phyloP scores from a whole-genome alignment of 495 filamentous ascomycete genomes.

The Xylona heveae region DNA sequence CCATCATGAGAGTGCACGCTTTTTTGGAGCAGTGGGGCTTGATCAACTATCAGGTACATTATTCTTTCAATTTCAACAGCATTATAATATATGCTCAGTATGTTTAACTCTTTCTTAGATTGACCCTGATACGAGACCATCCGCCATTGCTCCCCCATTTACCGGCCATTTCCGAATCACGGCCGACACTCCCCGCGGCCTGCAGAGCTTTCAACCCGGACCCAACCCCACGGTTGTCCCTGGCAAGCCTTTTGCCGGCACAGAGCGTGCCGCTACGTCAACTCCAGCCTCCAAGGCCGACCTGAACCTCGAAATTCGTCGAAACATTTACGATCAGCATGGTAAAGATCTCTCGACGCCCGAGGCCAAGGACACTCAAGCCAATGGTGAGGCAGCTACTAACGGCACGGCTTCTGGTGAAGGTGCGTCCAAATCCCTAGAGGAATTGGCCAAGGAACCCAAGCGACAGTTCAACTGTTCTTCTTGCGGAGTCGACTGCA shows the following conservation, averaged over 20 bases:
- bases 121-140: constrained; percentile 83
- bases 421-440: constrained; percentile 29
- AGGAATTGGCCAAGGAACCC: constrained; percentile 34
- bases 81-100: neutral
- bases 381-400: constrained; percentile 50
- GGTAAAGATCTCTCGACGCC: constrained; percentile 52
- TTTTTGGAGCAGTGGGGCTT: constrained; percentile 99
- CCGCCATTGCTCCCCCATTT: constrained; percentile 87
- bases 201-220: constrained; percentile 85
- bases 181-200: constrained; percentile 81
- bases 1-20: constrained; percentile 94
- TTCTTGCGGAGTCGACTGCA: constrained; percentile 85
- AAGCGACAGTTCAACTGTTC: constrained; percentile 64
- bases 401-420: constrained; percentile 31
- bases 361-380: constrained; percentile 34
- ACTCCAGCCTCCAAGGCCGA: constrained; percentile 54
- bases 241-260: constrained; percentile 47
- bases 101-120: constrained; percentile 32
- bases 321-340: constrained; percentile 86
- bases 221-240: constrained; percentile 50
- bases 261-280: constrained; percentile 52
- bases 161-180: constrained; percentile 92
- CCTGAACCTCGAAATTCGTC: constrained; percentile 70
- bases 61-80: constrained; percentile 4
- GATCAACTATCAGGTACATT: constrained; percentile 89